Evolutionary conservation across 1,284 basidiomycete species (phyloP).

Genomic region (Cryptococcus floricola): DNA sequence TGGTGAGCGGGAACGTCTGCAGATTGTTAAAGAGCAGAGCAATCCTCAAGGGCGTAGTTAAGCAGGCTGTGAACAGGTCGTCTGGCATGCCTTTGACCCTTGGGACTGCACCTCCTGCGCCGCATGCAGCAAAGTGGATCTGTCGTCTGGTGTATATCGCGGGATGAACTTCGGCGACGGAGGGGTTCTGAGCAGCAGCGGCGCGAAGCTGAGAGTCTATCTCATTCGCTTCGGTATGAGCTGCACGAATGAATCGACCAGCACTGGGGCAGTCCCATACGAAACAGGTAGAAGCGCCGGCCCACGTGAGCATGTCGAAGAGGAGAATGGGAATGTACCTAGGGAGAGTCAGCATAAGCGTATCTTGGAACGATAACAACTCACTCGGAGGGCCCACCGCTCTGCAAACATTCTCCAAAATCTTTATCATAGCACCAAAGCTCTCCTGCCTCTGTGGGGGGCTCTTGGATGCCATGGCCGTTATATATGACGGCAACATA

Average conservation of each 20-base stretch:
- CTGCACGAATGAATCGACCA: constrained; percentile 33
- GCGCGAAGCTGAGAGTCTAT: constrained; percentile 35
- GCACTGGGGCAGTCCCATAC: constrained; percentile 39
- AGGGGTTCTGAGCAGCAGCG: constrained; percentile 25
- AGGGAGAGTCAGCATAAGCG: background rate
- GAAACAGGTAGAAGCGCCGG: constrained; percentile 34
- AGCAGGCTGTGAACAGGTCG: constrained; percentile 36
- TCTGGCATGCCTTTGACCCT: constrained; percentile 31
- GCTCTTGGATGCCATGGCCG: constrained; percentile 41
- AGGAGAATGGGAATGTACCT: constrained; percentile 42
- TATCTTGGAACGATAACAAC: constrained; percentile 3
- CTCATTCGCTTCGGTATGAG: constrained; percentile 30
- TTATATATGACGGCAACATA: constrained; percentile 35
- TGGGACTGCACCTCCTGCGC: constrained; percentile 25
- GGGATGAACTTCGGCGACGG: constrained; percentile 25
- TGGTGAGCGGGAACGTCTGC: constrained; percentile 32
- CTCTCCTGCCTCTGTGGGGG: constrained; percentile 40
- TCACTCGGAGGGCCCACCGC: constrained; percentile 32
- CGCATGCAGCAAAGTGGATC: constrained; percentile 41
- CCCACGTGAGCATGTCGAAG: constrained; percentile 38
- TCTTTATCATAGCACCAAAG: constrained; percentile 38
- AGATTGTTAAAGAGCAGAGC: constrained; percentile 32
- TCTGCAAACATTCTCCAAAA: constrained; percentile 34
- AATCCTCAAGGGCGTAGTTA: constrained; percentile 30
- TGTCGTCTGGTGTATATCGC: constrained; percentile 29